Base-by-base conservation (phyloP, 2,329 filamentous ascomycete genomes). In the Fusarium pseudocircinatum region DNA sequence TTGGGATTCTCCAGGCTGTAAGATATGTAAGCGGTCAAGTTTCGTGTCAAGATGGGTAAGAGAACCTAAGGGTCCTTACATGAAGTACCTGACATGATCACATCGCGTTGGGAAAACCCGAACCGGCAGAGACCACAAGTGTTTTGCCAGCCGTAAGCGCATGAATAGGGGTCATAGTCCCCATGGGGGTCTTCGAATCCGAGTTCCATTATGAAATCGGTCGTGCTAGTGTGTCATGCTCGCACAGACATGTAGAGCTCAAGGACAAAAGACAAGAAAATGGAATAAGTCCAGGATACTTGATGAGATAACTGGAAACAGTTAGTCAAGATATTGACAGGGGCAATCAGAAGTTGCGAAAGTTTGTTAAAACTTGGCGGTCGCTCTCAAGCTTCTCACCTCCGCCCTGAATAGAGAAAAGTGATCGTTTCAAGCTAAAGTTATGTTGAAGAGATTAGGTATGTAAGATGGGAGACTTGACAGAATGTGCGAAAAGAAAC, bases 351-450 rank as follows among this genome's bases (percentile, higher is more conserved):
- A 18, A 37, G 36, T 22, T 42, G 9, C 4, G 22, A 42, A 42
- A 4, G 14, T 6, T 10, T 42, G 2, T 42, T 9, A 26, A 44
- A 26, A 28, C 24, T 28, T 4, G 18, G 42, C 12, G 7, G 0
- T 46, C 12, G 18, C 12, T 28, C 8, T 6, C 26, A 22, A 10
- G 26, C 26, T 28, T 28, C 43, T 2, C 18, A 7, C 13, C 12
- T 24, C n/a, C 6, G 4, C 4, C 43, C 13, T 9, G 3, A 46
- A 46, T 18, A 1, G 24, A 20, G 18, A 20, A 28, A 4, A 3
- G 26, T 15, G 8, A 28, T 22, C 8, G 8, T 1, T 1, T 11
- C 4, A 46, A 22, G 9, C 13, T 4, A 4, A 28, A 15, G 1
- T 4, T 1, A 28, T 46, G 13, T 15, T 22, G 18, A 22, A 46